A percentile compares a stretch with the other conserved stretches of the same genome.
Conservation (phyloP, 1,139 yeast genomes). For the Saccharomyces hybrid region DNA sequence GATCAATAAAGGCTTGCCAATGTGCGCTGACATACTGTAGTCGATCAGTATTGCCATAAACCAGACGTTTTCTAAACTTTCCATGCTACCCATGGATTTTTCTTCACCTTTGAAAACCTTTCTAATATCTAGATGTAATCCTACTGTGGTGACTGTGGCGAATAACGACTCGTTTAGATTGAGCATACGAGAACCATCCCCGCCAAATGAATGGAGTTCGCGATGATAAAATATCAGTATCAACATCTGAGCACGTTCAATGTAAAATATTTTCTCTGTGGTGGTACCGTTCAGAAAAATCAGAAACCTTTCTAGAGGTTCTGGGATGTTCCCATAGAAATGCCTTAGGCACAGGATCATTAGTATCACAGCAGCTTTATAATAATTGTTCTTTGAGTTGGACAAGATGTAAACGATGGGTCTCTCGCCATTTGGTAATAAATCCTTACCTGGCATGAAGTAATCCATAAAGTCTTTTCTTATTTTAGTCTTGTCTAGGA, state of each 20-base stretch:
- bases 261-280: conserved; percentile 17
- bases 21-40: conserved; percentile 21
- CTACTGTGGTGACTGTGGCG: conserved; percentile 25
- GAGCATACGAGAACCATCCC: conserved; percentile 25
- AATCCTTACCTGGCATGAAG: conserved; percentile 11
- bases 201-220: conserved; percentile 19
- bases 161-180: conserved; percentile 18
- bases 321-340: conserved; percentile 15
- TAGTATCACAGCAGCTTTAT: conserved; percentile 22
- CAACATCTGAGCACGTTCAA: conserved; percentile 26
- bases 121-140: conserved; percentile 29
- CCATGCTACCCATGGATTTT: conserved; percentile 15
- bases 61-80: conserved; percentile 26
- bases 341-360: conserved; percentile 17
- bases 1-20: conserved; percentile 27
- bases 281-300: conserved; percentile 17
- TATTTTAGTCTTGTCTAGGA: conserved; percentile 23
- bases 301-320: conserved; percentile 13
- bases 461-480: conserved; percentile 15
- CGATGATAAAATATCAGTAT: conserved; percentile 22
- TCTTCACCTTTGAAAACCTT: conserved; percentile 17
- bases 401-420: conserved; percentile 9
- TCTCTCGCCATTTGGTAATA: conserved; percentile 6
- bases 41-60: conserved; percentile 25
- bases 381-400: conserved; percentile 18